Conservation (phyloP, 2,329 filamentous ascomycete species). For the Elsinoe ampelina region DNA sequence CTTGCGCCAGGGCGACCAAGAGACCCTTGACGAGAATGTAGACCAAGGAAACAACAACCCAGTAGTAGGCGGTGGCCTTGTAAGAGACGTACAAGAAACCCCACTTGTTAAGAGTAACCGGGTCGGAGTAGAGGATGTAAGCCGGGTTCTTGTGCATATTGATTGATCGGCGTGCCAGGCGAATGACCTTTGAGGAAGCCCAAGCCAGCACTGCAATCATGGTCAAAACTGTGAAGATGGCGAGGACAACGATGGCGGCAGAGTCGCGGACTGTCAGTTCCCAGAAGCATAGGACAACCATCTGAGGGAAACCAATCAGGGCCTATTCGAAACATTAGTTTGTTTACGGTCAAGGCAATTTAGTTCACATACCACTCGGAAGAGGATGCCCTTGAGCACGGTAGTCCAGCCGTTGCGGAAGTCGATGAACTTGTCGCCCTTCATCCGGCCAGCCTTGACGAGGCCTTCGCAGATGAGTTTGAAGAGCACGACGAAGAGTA, state of each 20-base stretch:
- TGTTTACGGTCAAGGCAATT: conserved; percentile 5
- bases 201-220: conserved; percentile 69
- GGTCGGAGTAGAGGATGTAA: conserved; percentile 93
- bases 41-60: conserved; percentile 67
- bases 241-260: conserved; percentile 73
- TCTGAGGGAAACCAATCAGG: conserved; percentile 84
- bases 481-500: conserved; percentile 64
- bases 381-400: conserved; percentile 86
- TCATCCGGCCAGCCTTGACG: conserved; percentile 67
- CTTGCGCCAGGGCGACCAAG: conserved; percentile 76
- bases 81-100: conserved; percentile 97
- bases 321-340: conserved; percentile 34
- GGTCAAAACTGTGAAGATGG: conserved; percentile 78
- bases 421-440: conserved; percentile 76
- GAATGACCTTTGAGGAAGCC: conserved; percentile 83
- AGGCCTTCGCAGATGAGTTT: conserved; percentile 72
- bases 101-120: conserved; percentile 93
- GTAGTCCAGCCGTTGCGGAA: conserved; percentile 93
- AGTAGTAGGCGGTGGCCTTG: conserved; percentile 91
- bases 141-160: conserved; percentile 91
- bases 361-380: conserved; percentile 53
- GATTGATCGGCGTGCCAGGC: conserved; percentile 79
- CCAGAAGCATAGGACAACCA: conserved; percentile 85
- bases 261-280: conserved; percentile 84
- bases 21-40: conserved; percentile 83